These are phyloP conservation scores for Hapsidospora chrysogenum DNA, from an alignment of 495 filamentous ascomycete genomes.

Conservation along the genomic window DNA sequence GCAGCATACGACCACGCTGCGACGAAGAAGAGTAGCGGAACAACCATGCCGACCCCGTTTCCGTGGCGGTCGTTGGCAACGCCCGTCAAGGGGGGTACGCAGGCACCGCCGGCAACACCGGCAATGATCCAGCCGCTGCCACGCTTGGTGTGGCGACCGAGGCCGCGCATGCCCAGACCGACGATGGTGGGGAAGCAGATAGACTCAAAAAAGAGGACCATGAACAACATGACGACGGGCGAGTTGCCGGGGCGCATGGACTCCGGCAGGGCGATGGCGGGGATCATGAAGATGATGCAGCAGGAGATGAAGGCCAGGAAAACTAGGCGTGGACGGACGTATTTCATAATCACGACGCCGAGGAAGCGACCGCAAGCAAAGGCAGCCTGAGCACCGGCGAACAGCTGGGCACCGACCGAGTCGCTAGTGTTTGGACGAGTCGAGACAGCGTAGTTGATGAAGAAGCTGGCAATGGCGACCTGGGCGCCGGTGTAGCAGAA, in stretches of 20 bases:
- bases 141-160: slow-evolving; percentile 53
- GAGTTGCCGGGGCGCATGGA: slow-evolving; percentile 22
- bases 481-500: slow-evolving; percentile 60
- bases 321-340: slow-evolving; percentile 32
- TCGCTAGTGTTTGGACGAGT: slow-evolving; percentile 7
- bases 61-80: slow-evolving; percentile 29
- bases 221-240: slow-evolving; percentile 40
- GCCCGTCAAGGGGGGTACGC: slow-evolving; percentile 47
- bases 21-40: slow-evolving; percentile 23
- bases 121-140: slow-evolving; percentile 46
- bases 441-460: slow-evolving; percentile 24
- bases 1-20: slow-evolving; percentile 20
- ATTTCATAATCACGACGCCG: slow-evolving; percentile 32
- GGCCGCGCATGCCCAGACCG: slow-evolving; percentile 47
- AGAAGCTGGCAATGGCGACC: slow-evolving; percentile 39
- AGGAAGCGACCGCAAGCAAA: slow-evolving; percentile 53
- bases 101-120: slow-evolving; percentile 44
- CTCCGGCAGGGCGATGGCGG: slow-evolving; percentile 23
- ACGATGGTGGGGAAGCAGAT: slow-evolving; percentile 57
- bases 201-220: slow-evolving; percentile 52
- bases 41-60: slow-evolving; percentile 23
- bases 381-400: slow-evolving; percentile 47
- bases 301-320: slow-evolving; percentile 28
- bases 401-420: slow-evolving; percentile 21
- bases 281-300: slow-evolving; percentile 41